A percentile compares a stretch with the other conserved stretches of the same genome.
Conservation (phyloP, 2,329 filamentous ascomycete species). For the Mollisia scopiformis region DNA sequence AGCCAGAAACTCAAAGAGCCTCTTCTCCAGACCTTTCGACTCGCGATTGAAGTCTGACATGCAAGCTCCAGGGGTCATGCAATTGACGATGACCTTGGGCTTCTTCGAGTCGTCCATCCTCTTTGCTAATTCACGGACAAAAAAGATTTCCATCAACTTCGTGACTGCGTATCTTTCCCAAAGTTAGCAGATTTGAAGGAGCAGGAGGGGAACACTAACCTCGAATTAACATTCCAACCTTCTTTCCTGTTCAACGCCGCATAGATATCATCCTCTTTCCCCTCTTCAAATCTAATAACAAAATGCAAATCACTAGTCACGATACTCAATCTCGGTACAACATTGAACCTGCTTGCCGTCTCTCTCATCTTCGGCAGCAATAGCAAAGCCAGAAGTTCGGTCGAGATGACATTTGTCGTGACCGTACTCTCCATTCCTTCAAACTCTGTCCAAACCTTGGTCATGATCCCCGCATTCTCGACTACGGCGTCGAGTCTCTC, state of each 20-base stretch:
- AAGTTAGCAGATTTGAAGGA: not conserved
- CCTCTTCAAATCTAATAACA: constrained; percentile 7
- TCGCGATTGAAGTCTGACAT: constrained; percentile 49
- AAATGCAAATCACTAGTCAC: constrained; percentile 7
- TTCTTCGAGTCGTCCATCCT: not conserved
- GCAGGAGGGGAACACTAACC: not conserved
- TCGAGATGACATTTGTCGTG: constrained; percentile 34
- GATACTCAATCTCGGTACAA: constrained; percentile 26
- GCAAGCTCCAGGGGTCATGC: constrained; percentile 41
- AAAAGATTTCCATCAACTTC: constrained; percentile 52
- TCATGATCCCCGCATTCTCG: constrained; percentile 36
- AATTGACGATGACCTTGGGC: constrained; percentile 20
- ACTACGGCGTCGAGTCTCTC: constrained; percentile 48
- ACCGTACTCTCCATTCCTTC: constrained; percentile 29
- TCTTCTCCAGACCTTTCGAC: constrained; percentile 18
- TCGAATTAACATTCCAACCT: not conserved
- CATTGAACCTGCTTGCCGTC: constrained; percentile 21
- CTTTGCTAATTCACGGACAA: constrained; percentile 43
- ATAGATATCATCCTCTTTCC: constrained; percentile 31
- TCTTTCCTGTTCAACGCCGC: constrained; percentile 17
- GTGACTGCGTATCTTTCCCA: constrained; percentile 43
- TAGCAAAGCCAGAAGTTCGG: constrained; percentile 30
- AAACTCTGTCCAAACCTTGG: not conserved
- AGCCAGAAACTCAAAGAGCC: constrained; percentile 30
- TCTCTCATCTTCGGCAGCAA: constrained; percentile 32